A percentile compares a stretch with the other conserved stretches of the same genome.
These are phyloP conservation scores for Colletotrichum incanum DNA, from an alignment of 2,329 filamentous ascomycete species.

Conservation along the genomic window DNA sequence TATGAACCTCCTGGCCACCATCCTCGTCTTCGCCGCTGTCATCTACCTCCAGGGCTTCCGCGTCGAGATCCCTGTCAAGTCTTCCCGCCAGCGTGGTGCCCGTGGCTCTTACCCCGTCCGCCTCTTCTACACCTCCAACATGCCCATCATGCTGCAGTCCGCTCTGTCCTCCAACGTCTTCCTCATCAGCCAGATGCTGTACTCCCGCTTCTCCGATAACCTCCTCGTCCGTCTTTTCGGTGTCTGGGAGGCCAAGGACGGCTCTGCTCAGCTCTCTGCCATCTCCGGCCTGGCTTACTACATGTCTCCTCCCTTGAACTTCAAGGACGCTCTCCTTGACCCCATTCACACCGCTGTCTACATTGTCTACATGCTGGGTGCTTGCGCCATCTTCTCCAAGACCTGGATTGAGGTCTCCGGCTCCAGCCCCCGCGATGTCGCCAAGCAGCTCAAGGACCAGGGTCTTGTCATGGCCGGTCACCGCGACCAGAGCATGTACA, in stretches of 20 bases:
- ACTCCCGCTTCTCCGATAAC: constrained; percentile 99
- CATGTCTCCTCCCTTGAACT: constrained; percentile 98
- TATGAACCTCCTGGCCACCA: constrained; percentile 96
- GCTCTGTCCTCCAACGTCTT: constrained; percentile 99
- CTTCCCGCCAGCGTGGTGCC: constrained; percentile 97
- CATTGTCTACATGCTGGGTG: constrained; percentile 97
- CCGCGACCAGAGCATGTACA: constrained; percentile 99
- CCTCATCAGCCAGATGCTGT: constrained; percentile 99
- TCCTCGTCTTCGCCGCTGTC: constrained; percentile 94
- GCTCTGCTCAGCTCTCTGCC: constrained; percentile 94
- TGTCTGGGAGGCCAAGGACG: constrained; percentile 98
- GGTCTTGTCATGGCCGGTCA: constrained; percentile 99
- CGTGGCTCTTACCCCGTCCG: constrained; percentile 98
- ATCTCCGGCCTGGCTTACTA: constrained; percentile 97
- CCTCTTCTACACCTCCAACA: constrained; percentile 99
- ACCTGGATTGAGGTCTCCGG: constrained; percentile 99
- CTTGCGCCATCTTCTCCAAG: constrained; percentile 99
- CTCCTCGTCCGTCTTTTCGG: constrained; percentile 96
- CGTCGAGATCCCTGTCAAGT: constrained; percentile 99
- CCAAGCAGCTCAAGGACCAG: constrained; percentile 99
- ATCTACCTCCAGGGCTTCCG: constrained; percentile 99
- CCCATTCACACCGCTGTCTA: constrained; percentile 97
- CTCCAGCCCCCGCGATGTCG: constrained; percentile 96
- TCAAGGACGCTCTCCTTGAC: constrained; percentile 96
- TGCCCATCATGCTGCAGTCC: constrained; percentile 99